Evolutionary conservation across 176 grass and related monocot genomes (phyloP), one percentile per base, ranked within the genome.

Genomic region (Avena insularis): DNA sequence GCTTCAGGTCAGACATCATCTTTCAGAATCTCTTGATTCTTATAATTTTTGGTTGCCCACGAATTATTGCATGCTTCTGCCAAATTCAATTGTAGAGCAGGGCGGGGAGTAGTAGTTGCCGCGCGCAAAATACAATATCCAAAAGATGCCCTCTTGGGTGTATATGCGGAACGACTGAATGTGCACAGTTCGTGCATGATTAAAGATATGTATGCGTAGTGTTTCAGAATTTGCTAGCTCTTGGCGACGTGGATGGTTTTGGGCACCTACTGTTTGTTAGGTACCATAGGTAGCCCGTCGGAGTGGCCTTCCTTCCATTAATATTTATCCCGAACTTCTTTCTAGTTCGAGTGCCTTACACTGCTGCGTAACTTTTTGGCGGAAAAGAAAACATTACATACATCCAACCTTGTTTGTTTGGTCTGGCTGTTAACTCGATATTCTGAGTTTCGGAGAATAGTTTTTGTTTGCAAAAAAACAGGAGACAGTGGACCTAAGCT

Each of bases 1-100:
- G 77, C 88, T 83, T 87, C 80, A 87, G 84, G 74, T 83, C 80
- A 87, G 84, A 65, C 55, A 87, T 65, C 89, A 83, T 75, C 53
- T 79, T 79, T 87, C 65, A 71, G 88, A 90, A 86, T 90, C 84
- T 87, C 73, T 2, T 31, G 76, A 43, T 62, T 83, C 7, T 83
- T 79, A 70, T 63, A 6, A 23, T 62, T 86, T 86, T 71, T 11
- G 60, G 82, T 63, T 83, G 29, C 15, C 61, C 48, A 3, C 17
- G 46, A 87, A 90, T 79, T 40, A 87, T 83, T 86, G 79, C 79
- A 73, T 55, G 43, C 21, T 79, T 78, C 66, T 48, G 84, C 79
- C 80, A 65, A 65, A 27, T 64, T 64, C 46, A 46, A 33, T 83
- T 72, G 11, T 71, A 35, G 73, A 86, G 77, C 45, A 5, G 43